Conservation (phyloP, 1,139 yeast genomes). For the Suhomyces chickasaworum region DNA sequence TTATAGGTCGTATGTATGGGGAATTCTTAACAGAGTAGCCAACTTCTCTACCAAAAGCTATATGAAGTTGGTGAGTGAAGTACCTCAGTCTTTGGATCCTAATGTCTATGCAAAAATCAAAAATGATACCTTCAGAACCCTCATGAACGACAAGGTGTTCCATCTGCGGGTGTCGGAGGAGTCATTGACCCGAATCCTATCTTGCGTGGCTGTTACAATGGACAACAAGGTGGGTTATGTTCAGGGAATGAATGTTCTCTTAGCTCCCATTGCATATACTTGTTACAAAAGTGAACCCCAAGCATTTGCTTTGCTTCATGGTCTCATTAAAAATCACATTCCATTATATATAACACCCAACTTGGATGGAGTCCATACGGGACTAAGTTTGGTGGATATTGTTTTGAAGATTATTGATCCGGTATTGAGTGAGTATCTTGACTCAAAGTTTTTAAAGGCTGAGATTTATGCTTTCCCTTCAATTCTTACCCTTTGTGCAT, state of each 20-base stretch:
- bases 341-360: constrained; percentile 81
- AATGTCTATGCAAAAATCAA: constrained; percentile 68
- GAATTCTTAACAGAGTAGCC: constrained; percentile 67
- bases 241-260: constrained; percentile 86
- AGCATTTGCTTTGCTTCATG: constrained; percentile 72
- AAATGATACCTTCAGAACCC: constrained; percentile 85
- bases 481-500: constrained; percentile 82
- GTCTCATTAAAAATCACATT: constrained; percentile 59
- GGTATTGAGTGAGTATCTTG: constrained; percentile 59
- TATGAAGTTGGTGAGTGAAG: constrained; percentile 53
- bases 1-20: constrained; percentile 79
- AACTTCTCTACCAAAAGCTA: constrained; percentile 60
- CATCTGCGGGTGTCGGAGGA: constrained; percentile 69
- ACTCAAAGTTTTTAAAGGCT: constrained; percentile 69
- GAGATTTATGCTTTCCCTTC: constrained; percentile 90
- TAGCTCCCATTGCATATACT: constrained; percentile 81
- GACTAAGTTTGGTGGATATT: constrained; percentile 65
- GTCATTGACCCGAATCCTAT: constrained; percentile 65
- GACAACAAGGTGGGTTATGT: constrained; percentile 59
- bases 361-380: constrained; percentile 82
- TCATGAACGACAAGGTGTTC: constrained; percentile 73
- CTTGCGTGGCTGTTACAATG: constrained; percentile 64
- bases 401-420: constrained; percentile 77
- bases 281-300: constrained; percentile 79
- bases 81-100: constrained; percentile 48